Evolutionary conservation across 768 basidiomycete genomes (phyloP), one percentile per base, ranked within the genome.

Genomic region (Polyporus arcularius): DNA sequence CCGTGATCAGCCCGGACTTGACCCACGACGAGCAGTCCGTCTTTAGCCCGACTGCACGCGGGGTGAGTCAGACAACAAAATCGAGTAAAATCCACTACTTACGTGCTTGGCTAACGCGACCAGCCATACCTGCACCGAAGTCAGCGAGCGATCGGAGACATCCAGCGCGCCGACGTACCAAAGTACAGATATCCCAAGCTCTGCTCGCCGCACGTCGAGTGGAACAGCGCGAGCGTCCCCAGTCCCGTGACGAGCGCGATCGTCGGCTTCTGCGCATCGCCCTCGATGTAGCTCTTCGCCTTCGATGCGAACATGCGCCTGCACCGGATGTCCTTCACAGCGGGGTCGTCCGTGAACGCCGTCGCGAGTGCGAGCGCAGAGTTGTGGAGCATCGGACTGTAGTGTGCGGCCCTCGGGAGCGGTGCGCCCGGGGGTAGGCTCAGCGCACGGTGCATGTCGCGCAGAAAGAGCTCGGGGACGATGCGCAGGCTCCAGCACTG

Each of bases 311-410:
- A 80, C 35, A 61, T 48, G 32, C 55, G 63, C n/a, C 79, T 69
- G 5, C 70, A 68, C 10, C 61, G 63, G 6, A 68, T 62, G 28
- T 69, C 58, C 26, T 69, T 71, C 18, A 79, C 68, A n/a, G 62
- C 41, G 3, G 73, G 72, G 16, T 79, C 74, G 61, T 79, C 76
- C 35, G 74, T 68, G 56, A 71, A 77, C 12, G 74, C 74, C 3
- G 75, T 67, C 8, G 75, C 78, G 51, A 82, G 74, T 14, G 74
- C 77, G 46, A 90, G 72, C 3, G 87, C 76, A 1, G 86, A 79
- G 63, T 90, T 90, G 72, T 90, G 88, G 8, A 89, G 77, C 82
- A 89, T 85, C 0, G 88, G 86, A 2, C 86, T 87, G 70, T 89
- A 90, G 63, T 89, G 86, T 2, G 82, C 71, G 0, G 80, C 79